Conservation (phyloP, 2,329 filamentous ascomycete species). For the Exophiala alcalophila region DNA sequence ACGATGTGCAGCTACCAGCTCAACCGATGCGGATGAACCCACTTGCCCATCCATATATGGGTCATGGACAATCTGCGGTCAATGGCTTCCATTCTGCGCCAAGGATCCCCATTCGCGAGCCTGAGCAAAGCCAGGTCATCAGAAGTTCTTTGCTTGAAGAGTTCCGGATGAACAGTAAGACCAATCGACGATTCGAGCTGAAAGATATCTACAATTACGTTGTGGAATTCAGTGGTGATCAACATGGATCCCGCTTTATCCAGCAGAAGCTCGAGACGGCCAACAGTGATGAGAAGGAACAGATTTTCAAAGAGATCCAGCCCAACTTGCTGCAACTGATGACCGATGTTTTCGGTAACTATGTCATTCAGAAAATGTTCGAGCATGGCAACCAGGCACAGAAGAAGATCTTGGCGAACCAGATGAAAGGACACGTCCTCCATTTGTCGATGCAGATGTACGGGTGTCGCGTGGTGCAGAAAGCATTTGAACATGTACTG, state of each 20-base stretch:
- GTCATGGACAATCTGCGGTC: conserved; percentile 28
- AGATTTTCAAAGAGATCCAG: conserved; percentile 82
- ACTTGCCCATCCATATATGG: conserved; percentile 39
- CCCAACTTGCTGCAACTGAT: conserved; percentile 82
- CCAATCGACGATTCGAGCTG: conserved; percentile 72
- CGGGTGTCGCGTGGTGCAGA: conserved; percentile 92
- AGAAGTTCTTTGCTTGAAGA: conserved; percentile 75
- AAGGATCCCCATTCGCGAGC: conserved; percentile 14
- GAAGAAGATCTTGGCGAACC: conserved; percentile 78
- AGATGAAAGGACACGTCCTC: conserved; percentile 83
- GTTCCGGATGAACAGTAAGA: conserved; percentile 72
- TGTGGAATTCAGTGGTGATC: conserved; percentile 93
- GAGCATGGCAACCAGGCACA: conserved; percentile 92
- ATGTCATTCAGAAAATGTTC: conserved; percentile 96
- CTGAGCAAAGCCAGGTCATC: conserved; percentile 17
- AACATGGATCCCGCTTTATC: conserved; percentile 92
- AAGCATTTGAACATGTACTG: conserved; percentile 86
- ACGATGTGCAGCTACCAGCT: conserved; percentile 35
- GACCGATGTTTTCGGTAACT: conserved; percentile 97
- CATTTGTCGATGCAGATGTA: conserved; percentile 84
- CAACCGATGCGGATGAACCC: conserved; percentile 35
- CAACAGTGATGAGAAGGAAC: conserved; percentile 93
- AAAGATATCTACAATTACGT: conserved; percentile 86
- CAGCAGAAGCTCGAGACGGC: conserved; percentile 88
- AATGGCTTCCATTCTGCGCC: conserved; percentile 9